phyloP scores from a whole-genome alignment of 371 early-diverging fungal species.

The Haplosporangium sp. region DNA sequence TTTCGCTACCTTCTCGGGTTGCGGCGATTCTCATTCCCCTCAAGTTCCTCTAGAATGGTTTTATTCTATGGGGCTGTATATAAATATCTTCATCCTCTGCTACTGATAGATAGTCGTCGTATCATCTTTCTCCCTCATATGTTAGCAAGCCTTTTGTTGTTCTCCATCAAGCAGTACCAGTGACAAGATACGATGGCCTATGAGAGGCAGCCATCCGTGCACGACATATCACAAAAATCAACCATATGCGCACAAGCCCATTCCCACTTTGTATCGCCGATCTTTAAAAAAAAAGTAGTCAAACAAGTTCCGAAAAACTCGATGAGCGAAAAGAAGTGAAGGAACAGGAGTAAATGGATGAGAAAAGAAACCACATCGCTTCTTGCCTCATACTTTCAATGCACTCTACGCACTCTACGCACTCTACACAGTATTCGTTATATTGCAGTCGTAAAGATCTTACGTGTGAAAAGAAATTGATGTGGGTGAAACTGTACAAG shows the following conservation, averaged over 20 bases:
- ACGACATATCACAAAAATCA: conserved; percentile 6
- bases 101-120: no score
- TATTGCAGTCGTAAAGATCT: not conserved
- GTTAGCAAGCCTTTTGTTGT: not conserved
- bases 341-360: no score
- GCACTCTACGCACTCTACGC: no score
- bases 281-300: no score
- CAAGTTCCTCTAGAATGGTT: not conserved
- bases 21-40: not conserved
- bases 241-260: conserved; percentile 19
- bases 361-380: no score
- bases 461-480: conserved; percentile 39
- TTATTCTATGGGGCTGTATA: not conserved
- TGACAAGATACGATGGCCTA: not conserved
- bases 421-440: no score
- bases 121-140: not conserved
- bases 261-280: no score
- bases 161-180: not conserved
- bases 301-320: no score
- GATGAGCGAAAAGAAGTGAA: no score
- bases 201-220: conserved; percentile 34
- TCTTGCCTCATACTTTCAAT: no score
- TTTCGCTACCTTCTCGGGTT: not conserved
- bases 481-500: conserved; percentile 16
- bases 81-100: no score